Evolutionary conservation across 225 moss, liverwort and hornwort genomes (phyloP), one percentile per base, ranked within the genome.

Genomic region (Climacium dendroides): DNA sequence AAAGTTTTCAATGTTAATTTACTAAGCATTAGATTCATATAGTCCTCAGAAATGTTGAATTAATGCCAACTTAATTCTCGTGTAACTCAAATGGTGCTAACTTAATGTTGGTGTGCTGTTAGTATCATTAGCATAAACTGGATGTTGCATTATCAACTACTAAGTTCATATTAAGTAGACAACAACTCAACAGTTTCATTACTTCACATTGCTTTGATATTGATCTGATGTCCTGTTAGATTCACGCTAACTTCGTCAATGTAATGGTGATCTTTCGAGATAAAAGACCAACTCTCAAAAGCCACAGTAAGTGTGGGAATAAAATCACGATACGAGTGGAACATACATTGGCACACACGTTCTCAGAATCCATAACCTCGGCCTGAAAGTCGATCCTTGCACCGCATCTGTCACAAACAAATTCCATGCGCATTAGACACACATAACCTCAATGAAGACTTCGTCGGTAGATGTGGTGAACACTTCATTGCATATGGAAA

Each of bases 281-380:
- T 60, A 30, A 43, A 79, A 8, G 79, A 60, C 47, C 15, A 13
- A 80, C 34, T 47, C 80, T 35, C 28, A 28, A 52, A 23, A n/a
- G 43, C 37, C 82, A 62, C 10, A 61, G 15, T 20, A 60, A 80
- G 20, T 45, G 34, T 47, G 29, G 47, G 17, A 47, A 32, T 23
- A 10, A 45, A 47, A 62, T 62, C 62, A 11, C 43, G 11, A 84
- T 23, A n/a, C 47, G 7, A 81, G 63, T 81, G 16, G 34, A 34
- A 64, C 60, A 52, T 28, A 95, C 94, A 95, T 74, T 97, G 83
- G 93, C 90, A 50, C 95, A 90, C 66, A 95, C 70, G 88, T 94
- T 94, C 91, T 95, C 95, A 35, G 93, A 94, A 88, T 96, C 93
- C 69, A 15, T 91, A 95, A 89, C 85, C 84, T 96, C 93, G 11